Evolutionary conservation across 1,284 basidiomycete species (phyloP), one percentile per base, ranked within the genome.

Genomic region (Coriolopsis trogii): DNA sequence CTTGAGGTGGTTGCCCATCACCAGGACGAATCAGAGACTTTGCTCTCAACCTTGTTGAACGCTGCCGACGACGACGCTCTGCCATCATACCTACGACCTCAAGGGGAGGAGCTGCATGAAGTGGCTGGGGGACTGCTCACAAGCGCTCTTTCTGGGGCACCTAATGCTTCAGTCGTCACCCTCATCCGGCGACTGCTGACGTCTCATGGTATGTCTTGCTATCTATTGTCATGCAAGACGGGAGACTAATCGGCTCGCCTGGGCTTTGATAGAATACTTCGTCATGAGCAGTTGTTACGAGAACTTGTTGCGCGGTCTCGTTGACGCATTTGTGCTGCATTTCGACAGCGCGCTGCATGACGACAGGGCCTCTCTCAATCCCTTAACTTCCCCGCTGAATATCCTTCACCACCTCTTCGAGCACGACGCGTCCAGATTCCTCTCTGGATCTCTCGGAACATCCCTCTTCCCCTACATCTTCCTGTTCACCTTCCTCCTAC

Each of bases 401-500:
- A 59, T 81, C 10, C 65, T 80, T 12, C 46, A 62, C 4, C 63
- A 15, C 49, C 28, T 73, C 2, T 51, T 73, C 12, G 65, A 67
- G 5, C 60, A 65, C 52, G 61, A 9, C 53, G 65, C 38, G 24
- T 43, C 21, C 34, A 56, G 10, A 42, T 41, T 15, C 41, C 58
- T 41, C 21, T 49, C 46, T 13, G 46, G 10, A 6, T 37, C 46
- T 10, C 47, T 57, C 15, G 47, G 55, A 4, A 31, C 52, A 12
- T 39, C 62, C 1, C 53, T 78, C 29, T 46, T 82, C 9, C 75
- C 77, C 0, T 67, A 76, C 46, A 47, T 84, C 3, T 83, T 80
- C 56, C 45, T 81, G 6, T 71, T 79, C 31, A 77, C 71, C 1
- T 75, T 77, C 60, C 63, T 85, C 24, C 48, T 82, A 6, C 76